phyloP scores from a whole-genome alignment of 169 alveolate species.

The Cryptosporidium xiaoi region DNA sequence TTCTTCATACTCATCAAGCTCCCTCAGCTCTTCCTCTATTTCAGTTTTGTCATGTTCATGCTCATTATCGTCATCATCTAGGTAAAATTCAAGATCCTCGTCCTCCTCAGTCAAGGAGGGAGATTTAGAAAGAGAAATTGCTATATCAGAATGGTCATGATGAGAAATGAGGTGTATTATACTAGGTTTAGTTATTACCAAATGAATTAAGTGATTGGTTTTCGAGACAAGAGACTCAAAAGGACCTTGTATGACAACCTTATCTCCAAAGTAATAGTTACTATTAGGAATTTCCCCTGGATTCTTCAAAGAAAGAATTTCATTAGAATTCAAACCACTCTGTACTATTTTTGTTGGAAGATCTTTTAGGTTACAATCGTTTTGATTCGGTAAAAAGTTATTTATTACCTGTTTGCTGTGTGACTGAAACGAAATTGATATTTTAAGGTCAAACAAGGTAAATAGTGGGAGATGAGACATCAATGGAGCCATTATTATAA shows the following conservation, averaged over 20 bases:
- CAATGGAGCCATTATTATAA: constrained; percentile 37
- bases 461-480: constrained; percentile 27
- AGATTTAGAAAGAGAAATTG: constrained; percentile 21
- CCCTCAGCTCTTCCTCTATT: too few species aligned
- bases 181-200: constrained; percentile 43
- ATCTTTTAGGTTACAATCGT: constrained; percentile 16
- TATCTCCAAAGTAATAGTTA: constrained; percentile 8
- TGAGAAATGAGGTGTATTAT: constrained; percentile 27
- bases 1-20: too few species aligned
- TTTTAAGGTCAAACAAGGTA: constrained; percentile 40
- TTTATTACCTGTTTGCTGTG: background rate
- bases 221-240: constrained; percentile 32
- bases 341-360: constrained; percentile 28
- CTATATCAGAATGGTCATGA: constrained; percentile 69
- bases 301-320: constrained; percentile 10
- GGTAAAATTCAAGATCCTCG: constrained; percentile 45
- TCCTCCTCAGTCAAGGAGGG: constrained; percentile 29
- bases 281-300: constrained; percentile 13
- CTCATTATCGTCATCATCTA: constrained; percentile 12
- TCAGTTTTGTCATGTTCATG: background rate
- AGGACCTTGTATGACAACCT: background rate
- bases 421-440: constrained; percentile 37
- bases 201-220: constrained; percentile 10
- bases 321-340: constrained; percentile 21
- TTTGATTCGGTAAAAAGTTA: constrained; percentile 10